Base-by-base conservation (phyloP, 164 flowering plant genomes). In the Piper longum region DNA sequence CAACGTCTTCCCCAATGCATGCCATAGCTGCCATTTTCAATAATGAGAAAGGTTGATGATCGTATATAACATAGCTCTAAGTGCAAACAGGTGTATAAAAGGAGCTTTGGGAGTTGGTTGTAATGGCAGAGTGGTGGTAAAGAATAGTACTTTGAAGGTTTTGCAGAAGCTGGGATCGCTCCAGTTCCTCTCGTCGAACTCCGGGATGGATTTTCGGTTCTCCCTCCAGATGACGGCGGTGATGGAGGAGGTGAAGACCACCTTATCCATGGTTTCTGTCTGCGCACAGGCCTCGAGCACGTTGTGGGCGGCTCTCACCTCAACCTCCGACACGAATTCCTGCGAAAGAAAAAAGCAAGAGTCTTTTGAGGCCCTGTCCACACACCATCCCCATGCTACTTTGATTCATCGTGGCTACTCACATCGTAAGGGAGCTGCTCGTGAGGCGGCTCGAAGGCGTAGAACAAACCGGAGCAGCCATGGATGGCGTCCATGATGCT, bases 201-300 rank as follows among this genome's bases (percentile, higher is more conserved):
- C 82, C 14, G 61, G 66, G 60, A 77, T 67, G 1, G 75, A 67
- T 44, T 61, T 61, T 17, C 78, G 76, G 54, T 81, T 79, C 48
- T 83, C 85, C 69, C 76, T 78, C 93, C 93, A 87, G 0, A 87
- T 72, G 2, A 78, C 81, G 17, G 93, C 83, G 7, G 88, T 72
- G 43, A 80, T 65, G 52, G 95, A 87, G 54, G 95, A 87, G 64
- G 68, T 80, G 64, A 82, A 85, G 4, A 87, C 76, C 63, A 83
- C 72, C 62, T 83, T 85, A 57, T 75, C 71, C 7, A 85, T 61
- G 16, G 72, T 75, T 4, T 78, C 78, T 41, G 81, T 76, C 57
- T 81, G 89, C 12, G 85, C 93, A 71, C 86, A 83, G 42, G 93
- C 93, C 65, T 87, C 93, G 61, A 85, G 76, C 60, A 85, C 88